phyloP scores from a whole-genome alignment of 164 flowering plant genomes.

The Aristolochia contorta region DNA sequence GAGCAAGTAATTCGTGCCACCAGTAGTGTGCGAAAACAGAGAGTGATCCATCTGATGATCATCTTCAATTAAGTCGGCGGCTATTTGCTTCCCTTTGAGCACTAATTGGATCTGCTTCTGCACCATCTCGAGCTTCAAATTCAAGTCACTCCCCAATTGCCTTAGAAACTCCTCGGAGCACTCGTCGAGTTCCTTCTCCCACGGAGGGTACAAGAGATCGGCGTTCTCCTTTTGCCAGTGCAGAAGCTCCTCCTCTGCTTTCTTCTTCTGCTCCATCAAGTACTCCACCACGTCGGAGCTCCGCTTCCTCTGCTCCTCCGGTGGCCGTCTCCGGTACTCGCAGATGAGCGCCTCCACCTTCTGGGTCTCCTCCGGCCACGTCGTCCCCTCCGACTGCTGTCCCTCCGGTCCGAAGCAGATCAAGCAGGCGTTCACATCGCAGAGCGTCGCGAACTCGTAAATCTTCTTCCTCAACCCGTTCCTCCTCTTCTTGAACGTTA shows the following conservation, averaged over 20 bases:
- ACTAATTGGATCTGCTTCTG: neutral
- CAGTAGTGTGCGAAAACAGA: no score
- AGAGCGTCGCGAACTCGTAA: constrained; percentile 23
- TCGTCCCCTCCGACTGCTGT: neutral
- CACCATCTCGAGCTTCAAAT: constrained; percentile 6
- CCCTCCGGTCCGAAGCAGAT: constrained; percentile 27
- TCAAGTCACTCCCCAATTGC: constrained; percentile 1
- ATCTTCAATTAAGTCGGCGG: neutral
- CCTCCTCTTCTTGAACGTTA: constrained; percentile 24
- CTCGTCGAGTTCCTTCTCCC: constrained; percentile 12
- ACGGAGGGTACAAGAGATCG: constrained; percentile 8
- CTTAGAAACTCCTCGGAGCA: constrained; percentile 7
- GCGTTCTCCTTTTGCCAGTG: constrained; percentile 4
- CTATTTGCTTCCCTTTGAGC: neutral
- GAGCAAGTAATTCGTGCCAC: no score
- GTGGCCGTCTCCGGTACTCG: constrained; percentile 1
- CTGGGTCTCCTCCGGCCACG: constrained; percentile 24
- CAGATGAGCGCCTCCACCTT: constrained; percentile 16
- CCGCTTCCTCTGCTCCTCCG: constrained; percentile 6
- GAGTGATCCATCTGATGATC: no score
- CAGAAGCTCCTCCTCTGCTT: constrained; percentile 11
- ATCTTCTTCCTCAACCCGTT: constrained; percentile 25
- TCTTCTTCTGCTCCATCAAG: constrained; percentile 7
- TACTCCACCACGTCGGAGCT: constrained; percentile 7
- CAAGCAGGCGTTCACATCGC: constrained; percentile 33